phyloP scores from a whole-genome alignment of 768 basidiomycete genomes.

The Pleurotus salmoneostramineus region DNA sequence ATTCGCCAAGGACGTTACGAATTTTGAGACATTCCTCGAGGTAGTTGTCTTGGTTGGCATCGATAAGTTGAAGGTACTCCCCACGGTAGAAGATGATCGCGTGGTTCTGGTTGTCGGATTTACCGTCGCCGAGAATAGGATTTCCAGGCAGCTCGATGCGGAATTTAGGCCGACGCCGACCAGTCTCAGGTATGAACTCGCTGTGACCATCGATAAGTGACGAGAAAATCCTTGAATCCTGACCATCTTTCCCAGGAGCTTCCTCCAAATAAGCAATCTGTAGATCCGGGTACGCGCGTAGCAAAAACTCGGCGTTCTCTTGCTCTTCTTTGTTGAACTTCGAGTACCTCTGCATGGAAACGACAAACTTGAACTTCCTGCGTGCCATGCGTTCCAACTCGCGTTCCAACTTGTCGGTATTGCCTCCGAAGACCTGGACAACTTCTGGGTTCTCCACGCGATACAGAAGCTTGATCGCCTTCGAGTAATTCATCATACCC shows the following conservation, averaged over 20 bases:
- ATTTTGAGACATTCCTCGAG: constrained; percentile 99
- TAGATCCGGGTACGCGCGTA: constrained; percentile 96
- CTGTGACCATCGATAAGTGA: constrained; percentile 97
- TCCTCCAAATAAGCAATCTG: constrained; percentile 99
- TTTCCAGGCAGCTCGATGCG: constrained; percentile 98
- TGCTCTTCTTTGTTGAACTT: constrained; percentile 99
- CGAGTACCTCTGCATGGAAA: constrained; percentile 98
- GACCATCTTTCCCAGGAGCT: constrained; percentile 88
- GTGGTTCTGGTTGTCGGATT: constrained; percentile 99
- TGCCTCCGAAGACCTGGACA: constrained; percentile 94
- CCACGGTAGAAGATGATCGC: constrained; percentile 99
- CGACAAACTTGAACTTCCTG: constrained; percentile 98
- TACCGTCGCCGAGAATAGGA: constrained; percentile 98
- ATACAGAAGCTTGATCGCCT: constrained; percentile 99
- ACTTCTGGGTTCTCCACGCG: constrained; percentile 99
- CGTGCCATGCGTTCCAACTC: constrained; percentile 98
- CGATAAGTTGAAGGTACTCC: constrained; percentile 98
- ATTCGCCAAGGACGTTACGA: constrained; percentile 95
- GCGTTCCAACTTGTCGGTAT: constrained; percentile 93
- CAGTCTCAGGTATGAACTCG: constrained; percentile 88
- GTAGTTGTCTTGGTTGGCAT: constrained; percentile 99
- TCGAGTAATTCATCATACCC: constrained; percentile 99
- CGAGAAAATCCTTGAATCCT: constrained; percentile 93
- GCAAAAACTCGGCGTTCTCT: constrained; percentile 96
- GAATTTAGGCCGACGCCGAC: constrained; percentile 92